Evolutionary conservation across 225 moss, liverwort and hornwort species (phyloP), one percentile per base, ranked within the genome.

Genomic region (Anthoceros angustus): DNA sequence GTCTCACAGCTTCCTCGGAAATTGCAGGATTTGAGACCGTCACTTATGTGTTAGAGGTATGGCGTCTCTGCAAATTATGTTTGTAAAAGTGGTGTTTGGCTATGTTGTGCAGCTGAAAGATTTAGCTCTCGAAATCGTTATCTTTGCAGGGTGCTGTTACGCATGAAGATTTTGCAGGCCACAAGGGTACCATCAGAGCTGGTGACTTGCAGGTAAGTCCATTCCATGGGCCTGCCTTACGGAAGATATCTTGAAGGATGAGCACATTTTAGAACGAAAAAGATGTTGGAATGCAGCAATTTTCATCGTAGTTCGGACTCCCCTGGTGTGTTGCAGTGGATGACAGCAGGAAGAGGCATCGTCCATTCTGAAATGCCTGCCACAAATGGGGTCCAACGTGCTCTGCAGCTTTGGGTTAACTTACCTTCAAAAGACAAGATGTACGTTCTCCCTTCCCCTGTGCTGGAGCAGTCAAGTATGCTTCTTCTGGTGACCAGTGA

Each of bases 301-400:
- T 32, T 32, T 32, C 32, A 32, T 32, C 32, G 1, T 32, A 32
- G 32, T 32, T 32, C 32, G 32, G 32, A 32, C 32, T 4, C 32
- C 1, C 62, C 46, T 18, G 15, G 16, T 63, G 32, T 16, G 14
- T 39, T 20, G 42, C 83, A 93, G 93, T 93, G 93, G 93, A 93
- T 93, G 93, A 87, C 93, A 69, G 93, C 93, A 55, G 93, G 93
- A 42, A 80, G 89, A 72, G 93, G 93, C 41, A 93, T 93, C 67
- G 93, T 93, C n/a, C 93, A 93, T 70, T 85, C 81, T 67, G 93
- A 93, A 75, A 83, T 93, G 83, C 93, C 93, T 21, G 43, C 80
- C 45, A 75, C 77, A 66, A 82, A 69, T 32, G 87, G 83, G 21
- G 61, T 81, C 3, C 82, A 83, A 10, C 79, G 65, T 39, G 93